These are phyloP conservation scores for Marvania coccoides DNA, from an alignment of 139 green algal genomes.

Conservation along the genomic window DNA sequence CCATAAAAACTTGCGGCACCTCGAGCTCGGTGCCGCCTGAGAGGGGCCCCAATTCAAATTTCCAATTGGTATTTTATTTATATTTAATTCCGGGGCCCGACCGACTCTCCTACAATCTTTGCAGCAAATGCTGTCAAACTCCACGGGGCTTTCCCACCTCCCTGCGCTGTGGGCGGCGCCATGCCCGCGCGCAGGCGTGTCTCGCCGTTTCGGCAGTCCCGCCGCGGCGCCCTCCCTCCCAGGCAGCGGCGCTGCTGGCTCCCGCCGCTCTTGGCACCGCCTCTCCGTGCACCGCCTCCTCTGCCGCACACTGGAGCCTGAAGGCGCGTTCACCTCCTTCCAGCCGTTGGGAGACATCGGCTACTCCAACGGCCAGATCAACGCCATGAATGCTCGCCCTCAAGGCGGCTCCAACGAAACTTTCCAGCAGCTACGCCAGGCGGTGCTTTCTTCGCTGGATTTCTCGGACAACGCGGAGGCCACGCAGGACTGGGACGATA, in stretches of 20 bases:
- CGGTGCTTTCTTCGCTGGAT: slow-evolving; percentile 25
- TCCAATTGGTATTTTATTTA: too few relatives aligned
- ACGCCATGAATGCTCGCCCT: too few relatives aligned
- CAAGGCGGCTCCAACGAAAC: slow-evolving; percentile 18
- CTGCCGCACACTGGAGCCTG: slow-evolving; percentile 16
- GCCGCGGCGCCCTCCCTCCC: not conserved
- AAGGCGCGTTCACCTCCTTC: not conserved
- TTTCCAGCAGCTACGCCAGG: slow-evolving; percentile 29
- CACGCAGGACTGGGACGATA: slow-evolving; percentile 12
- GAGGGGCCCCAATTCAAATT: too few relatives aligned
- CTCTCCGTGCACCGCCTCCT: not conserved
- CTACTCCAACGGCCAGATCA: not conserved
- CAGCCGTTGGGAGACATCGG: not conserved
- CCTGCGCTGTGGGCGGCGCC: too few relatives aligned
- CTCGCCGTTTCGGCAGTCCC: too few relatives aligned
- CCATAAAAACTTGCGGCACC: too few relatives aligned
- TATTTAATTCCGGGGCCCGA: too few relatives aligned
- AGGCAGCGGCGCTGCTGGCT: not conserved
- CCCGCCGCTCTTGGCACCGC: not conserved
- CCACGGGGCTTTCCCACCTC: too few relatives aligned
- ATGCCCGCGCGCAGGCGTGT: too few relatives aligned
- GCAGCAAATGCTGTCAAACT: too few relatives aligned
- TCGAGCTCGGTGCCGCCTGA: too few relatives aligned
- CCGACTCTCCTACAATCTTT: too few relatives aligned
- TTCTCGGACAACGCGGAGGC: slow-evolving; percentile 15